Percentiles rank a stretch among this genome's conserved stretches.
phyloP scores from a whole-genome alignment of 2,329 filamentous ascomycete genomes.

The Beauveria scarabaeidicola region DNA sequence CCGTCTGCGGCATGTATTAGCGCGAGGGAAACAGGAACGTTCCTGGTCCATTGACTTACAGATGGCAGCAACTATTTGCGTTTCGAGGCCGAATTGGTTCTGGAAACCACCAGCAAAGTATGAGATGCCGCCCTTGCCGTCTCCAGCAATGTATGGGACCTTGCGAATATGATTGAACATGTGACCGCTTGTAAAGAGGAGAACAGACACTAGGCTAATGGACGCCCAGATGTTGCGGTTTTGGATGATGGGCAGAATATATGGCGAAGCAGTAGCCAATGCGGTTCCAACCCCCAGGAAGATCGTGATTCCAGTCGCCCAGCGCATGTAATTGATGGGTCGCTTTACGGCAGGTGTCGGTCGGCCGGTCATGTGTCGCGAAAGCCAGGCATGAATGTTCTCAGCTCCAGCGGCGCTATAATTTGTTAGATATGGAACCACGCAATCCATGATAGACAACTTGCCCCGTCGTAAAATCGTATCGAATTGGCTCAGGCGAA shows the following conservation, averaged over 20 bases:
- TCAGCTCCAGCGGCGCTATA: slow-evolving; percentile 66
- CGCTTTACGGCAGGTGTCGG: slow-evolving; percentile 71
- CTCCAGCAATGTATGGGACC: slow-evolving; percentile 81
- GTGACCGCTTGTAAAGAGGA: slow-evolving; percentile 91
- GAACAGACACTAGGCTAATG: slow-evolving; percentile 75
- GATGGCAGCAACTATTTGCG: slow-evolving; percentile 86
- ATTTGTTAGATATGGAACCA: slow-evolving; percentile 7
- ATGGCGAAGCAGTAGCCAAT: slow-evolving; percentile 64
- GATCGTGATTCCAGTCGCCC: slow-evolving; percentile 59
- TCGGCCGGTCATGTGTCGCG: slow-evolving; percentile 66
- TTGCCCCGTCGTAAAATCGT: slow-evolving; percentile 78
- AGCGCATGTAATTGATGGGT: slow-evolving; percentile 79
- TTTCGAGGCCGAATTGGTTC: slow-evolving; percentile 89
- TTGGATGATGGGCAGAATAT: slow-evolving; percentile 71
- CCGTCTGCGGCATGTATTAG: slow-evolving; percentile 34
- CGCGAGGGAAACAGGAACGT: background rate
- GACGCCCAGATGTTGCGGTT: slow-evolving; percentile 94
- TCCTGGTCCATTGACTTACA: slow-evolving; percentile 54
- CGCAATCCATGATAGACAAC: slow-evolving; percentile 18
- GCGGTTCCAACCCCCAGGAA: slow-evolving; percentile 62
- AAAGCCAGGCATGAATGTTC: slow-evolving; percentile 68
- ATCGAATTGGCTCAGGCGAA: slow-evolving; percentile 62
- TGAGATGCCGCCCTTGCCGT: slow-evolving; percentile 75
- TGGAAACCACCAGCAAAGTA: slow-evolving; percentile 92
- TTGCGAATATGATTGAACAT: slow-evolving; percentile 99